These are phyloP conservation scores for Lotus japonicus DNA, from an alignment of 306 rosid genomes.

Conservation along the genomic window DNA sequence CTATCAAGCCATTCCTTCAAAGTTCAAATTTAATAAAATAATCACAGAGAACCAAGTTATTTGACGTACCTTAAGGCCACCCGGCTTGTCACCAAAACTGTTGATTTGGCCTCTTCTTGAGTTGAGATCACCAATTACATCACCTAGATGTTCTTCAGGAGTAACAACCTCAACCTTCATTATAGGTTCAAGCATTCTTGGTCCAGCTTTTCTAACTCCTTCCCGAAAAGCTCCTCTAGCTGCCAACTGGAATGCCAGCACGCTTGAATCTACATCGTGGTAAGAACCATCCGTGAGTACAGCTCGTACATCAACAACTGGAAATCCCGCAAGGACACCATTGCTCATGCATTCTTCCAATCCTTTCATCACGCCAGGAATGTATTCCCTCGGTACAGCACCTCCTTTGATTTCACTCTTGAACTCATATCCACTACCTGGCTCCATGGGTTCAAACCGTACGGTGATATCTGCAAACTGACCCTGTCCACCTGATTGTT, in stretches of 20 bases:
- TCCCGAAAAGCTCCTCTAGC: conserved; percentile 97
- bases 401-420: conserved; percentile 99
- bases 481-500: conserved; percentile 98
- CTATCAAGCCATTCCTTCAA: background rate
- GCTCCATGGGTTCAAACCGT: conserved; percentile 86
- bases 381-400: conserved; percentile 80
- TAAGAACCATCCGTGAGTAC: conserved; percentile 77
- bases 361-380: conserved; percentile 98
- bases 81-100: conserved; percentile 90
- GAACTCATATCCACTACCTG: conserved; percentile 89
- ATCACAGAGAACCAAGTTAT: background rate
- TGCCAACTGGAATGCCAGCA: conserved; percentile 90
- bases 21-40: background rate
- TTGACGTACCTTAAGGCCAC: conserved; percentile 82
- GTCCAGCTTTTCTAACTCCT: conserved; percentile 76
- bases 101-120: conserved; percentile 98
- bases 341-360: conserved; percentile 93
- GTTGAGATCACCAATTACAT: conserved; percentile 96
- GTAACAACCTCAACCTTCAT: conserved; percentile 98
- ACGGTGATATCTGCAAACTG: conserved; percentile 91
- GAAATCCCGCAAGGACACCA: conserved; percentile 95
- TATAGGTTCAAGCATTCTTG: conserved; percentile 89
- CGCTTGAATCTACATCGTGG: conserved; percentile 97
- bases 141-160: conserved; percentile 94
- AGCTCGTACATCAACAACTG: conserved; percentile 88